Base-by-base conservation (phyloP, 2,329 filamentous ascomycete genomes). In the Fusarium zealandicum region DNA sequence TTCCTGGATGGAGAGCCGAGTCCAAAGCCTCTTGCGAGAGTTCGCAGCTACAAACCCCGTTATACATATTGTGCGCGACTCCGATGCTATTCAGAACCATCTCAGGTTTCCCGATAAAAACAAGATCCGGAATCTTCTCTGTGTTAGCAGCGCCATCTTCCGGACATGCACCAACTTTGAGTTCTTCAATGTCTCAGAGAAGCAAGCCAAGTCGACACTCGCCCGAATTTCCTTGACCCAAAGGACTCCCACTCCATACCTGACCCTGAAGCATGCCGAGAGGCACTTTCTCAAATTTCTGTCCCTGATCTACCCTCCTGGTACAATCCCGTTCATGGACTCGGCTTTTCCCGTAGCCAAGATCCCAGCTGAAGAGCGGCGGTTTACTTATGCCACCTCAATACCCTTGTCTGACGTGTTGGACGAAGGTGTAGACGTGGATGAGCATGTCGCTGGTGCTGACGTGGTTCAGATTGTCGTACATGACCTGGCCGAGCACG, bases 171-270 rank as follows among this genome's bases (percentile, higher is more conserved):
- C 87, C 10, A 92, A 90, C 62, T 82, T 89, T 57, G 89, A 92
- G 67, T 93, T 91, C 70, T 91, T 86, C 76, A 92, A 92, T 63
- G 76, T 90, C 13, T 87, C 87, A 2, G 88, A 90, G 66, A 76
- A 74, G 14, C 69, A 69, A 5, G 67, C 73, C 36, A 68, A 63
- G 61, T 67, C 61, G 20, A 49, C 45, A 3, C 20, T 57, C 35
- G 18, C 53, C 11, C 55, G 59, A 0, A 38, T 44, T 6, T 59
- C 63, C 37, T 73, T 45, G 70, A 72, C 51, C 71, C 61, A 64
- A 7, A 55, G 75, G 45, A 73, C 75, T 1, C 76, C 79, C 0
- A 81, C 84, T 2, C 84, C 85, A 0, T 89, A 88, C 59, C 72
- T 90, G 13, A 87, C 86, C 0, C 72, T 90, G 6, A 90, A 90